Conservation (phyloP, 495 filamentous ascomycete genomes). For the Tuber calosporum region DNA sequence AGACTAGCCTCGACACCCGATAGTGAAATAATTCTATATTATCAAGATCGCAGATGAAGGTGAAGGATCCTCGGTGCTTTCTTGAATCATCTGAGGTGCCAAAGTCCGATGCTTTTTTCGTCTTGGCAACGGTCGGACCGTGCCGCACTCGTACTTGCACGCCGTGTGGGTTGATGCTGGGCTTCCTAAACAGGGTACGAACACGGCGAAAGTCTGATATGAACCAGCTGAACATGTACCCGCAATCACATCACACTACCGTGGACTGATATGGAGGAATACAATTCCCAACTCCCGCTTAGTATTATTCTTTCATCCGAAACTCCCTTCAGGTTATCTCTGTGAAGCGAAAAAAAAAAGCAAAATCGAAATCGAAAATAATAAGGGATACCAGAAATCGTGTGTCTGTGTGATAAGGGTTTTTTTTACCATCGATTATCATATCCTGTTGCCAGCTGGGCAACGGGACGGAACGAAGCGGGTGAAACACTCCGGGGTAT, state of each 20-base stretch:
- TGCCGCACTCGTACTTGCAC: not conserved
- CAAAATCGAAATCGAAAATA: no score
- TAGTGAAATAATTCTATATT: not conserved
- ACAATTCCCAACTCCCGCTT: not conserved
- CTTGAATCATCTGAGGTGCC: not conserved
- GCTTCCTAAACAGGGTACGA: not conserved
- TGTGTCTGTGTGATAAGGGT: not conserved
- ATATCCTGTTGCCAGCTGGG: not conserved
- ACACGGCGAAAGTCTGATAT: not conserved
- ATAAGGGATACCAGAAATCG: not conserved
- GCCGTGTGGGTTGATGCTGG: not conserved
- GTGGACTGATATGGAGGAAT: not conserved
- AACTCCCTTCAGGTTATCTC: not conserved
- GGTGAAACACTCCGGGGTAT: not conserved
- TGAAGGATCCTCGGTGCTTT: not conserved
- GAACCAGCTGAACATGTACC: slow-evolving; percentile 3
- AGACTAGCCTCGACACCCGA: not conserved
- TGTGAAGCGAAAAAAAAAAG: no score
- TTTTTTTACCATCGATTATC: not conserved
- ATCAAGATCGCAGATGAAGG: not conserved
- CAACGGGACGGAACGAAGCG: not conserved
- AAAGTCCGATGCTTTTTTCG: not conserved
- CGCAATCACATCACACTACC: not conserved
- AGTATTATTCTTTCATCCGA: not conserved
- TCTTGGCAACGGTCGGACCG: not conserved